These are phyloP conservation scores for Auricularia cornea DNA, from an alignment of 768 basidiomycete genomes.

Conservation along the genomic window DNA sequence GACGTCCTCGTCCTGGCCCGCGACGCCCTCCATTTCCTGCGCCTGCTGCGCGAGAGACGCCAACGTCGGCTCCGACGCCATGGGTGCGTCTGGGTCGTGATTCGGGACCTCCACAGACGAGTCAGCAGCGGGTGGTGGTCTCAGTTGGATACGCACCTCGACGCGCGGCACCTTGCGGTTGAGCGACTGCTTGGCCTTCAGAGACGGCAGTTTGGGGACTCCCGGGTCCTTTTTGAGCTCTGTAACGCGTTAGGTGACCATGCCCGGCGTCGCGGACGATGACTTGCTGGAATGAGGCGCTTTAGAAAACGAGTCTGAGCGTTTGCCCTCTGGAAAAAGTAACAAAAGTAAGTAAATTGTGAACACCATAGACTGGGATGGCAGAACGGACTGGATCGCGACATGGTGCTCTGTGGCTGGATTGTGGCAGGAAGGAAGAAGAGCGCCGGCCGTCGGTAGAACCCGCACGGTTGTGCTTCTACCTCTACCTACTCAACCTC, in stretches of 20 bases:
- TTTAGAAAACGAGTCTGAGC: neutral
- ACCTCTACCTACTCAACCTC: no score
- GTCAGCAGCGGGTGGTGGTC: neutral
- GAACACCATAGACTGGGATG: neutral
- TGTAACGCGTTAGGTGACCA: conserved; percentile 17
- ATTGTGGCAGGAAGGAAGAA: neutral
- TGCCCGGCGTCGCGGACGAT: neutral
- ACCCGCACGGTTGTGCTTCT: neutral
- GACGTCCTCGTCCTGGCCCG: neutral
- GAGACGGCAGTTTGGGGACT: conserved; percentile 69
- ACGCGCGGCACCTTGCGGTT: conserved; percentile 10
- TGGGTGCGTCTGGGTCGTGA: conserved; percentile 48
- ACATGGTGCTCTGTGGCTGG: neutral
- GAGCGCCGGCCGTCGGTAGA: neutral
- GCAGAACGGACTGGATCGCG: neutral
- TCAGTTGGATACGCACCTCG: neutral
- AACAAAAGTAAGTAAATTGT: neutral
- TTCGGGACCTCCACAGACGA: neutral
- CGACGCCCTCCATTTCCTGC: conserved; percentile 15
- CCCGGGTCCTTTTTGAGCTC: conserved; percentile 88
- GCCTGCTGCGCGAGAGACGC: conserved; percentile 48
- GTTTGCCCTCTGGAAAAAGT: neutral
- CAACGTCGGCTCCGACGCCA: conserved; percentile 68
- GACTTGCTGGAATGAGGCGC: neutral
- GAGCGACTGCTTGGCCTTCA: conserved; percentile 40